phyloP scores from a whole-genome alignment of 768 basidiomycete species.

The Boletus reticuloceps region DNA sequence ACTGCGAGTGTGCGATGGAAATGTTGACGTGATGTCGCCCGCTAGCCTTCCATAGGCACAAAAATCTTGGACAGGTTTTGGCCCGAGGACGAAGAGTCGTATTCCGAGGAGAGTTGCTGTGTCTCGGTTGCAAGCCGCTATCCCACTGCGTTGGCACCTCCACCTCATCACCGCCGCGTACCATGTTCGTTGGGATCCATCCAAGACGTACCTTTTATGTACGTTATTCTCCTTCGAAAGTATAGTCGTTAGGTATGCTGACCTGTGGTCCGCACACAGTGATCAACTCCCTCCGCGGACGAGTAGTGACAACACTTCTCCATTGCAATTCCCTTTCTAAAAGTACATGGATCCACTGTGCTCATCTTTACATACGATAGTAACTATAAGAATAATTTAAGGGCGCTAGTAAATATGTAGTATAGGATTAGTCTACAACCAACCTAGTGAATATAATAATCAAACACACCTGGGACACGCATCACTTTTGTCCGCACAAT shows the following conservation, averaged over 20 bases:
- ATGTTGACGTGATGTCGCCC: slow-evolving; percentile 9
- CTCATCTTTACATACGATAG: neutral
- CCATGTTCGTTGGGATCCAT: slow-evolving; percentile 11
- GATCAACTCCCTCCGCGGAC: slow-evolving; percentile 18
- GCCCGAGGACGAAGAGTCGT: slow-evolving; percentile 27
- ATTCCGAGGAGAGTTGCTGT: slow-evolving; percentile 19
- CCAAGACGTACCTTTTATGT: slow-evolving; percentile 16
- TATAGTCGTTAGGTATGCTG: neutral
- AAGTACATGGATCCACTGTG: neutral
- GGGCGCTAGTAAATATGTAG: slow-evolving; percentile 8
- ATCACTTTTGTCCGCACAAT: too few species aligned
- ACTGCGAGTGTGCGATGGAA: neutral
- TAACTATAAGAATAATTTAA: slow-evolving; percentile 17
- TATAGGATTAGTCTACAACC: slow-evolving; percentile 17
- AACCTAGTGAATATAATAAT: neutral
- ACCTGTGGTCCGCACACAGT: slow-evolving; percentile 7
- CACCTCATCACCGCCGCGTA: slow-evolving; percentile 28
- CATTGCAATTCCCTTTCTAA: slow-evolving; percentile 30
- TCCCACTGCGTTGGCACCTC: slow-evolving; percentile 25
- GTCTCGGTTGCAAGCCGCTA: slow-evolving; percentile 7
- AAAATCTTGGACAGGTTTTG: slow-evolving; percentile 32
- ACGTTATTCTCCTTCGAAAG: neutral
- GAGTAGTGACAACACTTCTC: slow-evolving; percentile 6
- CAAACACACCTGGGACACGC: slow-evolving; percentile 1
- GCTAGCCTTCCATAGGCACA: slow-evolving; percentile 25